phyloP scores from a whole-genome alignment of 2,329 filamentous ascomycete species.

The Fonsecaea pedrosoi region DNA sequence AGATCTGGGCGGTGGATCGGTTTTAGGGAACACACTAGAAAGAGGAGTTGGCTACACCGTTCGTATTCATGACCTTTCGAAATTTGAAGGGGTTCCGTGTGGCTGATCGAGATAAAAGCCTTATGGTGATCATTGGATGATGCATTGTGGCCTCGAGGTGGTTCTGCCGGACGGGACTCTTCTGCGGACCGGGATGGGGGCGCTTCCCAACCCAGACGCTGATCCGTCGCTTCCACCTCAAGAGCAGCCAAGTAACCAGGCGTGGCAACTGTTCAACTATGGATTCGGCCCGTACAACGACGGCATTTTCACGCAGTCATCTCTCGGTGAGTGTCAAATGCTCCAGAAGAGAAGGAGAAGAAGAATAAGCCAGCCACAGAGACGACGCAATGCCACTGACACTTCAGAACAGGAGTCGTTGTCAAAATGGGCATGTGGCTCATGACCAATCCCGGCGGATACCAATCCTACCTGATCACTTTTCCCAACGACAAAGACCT shows the following conservation, averaged over 20 bases:
- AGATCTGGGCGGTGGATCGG: conserved; percentile 58
- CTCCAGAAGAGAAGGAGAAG: too few species aligned
- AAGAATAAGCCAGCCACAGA: too few species aligned
- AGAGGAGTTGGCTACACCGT: conserved; percentile 47
- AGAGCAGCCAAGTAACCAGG: conserved; percentile 42
- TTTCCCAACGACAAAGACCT: conserved; percentile 57
- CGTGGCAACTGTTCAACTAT: conserved; percentile 50
- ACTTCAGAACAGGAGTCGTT: conserved; percentile 29
- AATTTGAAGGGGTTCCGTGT: too few species aligned
- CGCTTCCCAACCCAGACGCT: conserved; percentile 31
- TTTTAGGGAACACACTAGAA: conserved; percentile 60
- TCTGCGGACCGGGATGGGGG: conserved; percentile 53
- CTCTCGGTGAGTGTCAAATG: conserved; percentile 54
- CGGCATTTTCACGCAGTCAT: conserved; percentile 60
- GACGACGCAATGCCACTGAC: conserved; percentile 40
- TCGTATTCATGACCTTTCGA: conserved; percentile 38
- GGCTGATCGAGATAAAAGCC: background rate
- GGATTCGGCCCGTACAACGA: conserved; percentile 5
- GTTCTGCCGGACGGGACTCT: conserved; percentile 51
- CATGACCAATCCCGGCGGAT: conserved; percentile 61
- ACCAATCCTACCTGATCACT: conserved; percentile 54
- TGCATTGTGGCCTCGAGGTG: conserved; percentile 55
- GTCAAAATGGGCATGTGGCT: conserved; percentile 62
- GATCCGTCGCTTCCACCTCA: conserved; percentile 20
- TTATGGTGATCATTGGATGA: conserved; percentile 55